These are phyloP conservation scores for Flaveria trinervia DNA, from an alignment of 129 eudicot genomes.

Conservation along the genomic window DNA sequence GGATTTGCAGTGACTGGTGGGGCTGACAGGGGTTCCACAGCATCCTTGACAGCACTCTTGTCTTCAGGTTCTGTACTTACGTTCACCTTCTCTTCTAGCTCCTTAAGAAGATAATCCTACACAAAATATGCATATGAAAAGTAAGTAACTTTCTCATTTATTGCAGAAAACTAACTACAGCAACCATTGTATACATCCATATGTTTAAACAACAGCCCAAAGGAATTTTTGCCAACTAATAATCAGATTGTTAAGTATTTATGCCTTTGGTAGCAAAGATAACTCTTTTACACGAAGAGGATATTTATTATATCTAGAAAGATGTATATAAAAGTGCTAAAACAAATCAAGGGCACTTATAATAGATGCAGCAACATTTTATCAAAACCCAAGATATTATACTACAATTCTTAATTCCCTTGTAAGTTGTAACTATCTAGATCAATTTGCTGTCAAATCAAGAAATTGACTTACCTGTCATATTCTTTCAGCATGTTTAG, in stretches of 20 bases:
- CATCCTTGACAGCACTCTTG: constrained; percentile 35
- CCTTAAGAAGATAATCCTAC: constrained; percentile 72
- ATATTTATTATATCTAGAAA: background rate
- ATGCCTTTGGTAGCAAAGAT: background rate
- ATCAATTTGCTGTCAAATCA: too few species aligned
- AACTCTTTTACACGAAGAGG: background rate
- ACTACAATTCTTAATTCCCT: background rate
- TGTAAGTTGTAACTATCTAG: background rate
- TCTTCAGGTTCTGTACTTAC: constrained; percentile 48
- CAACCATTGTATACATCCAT: background rate
- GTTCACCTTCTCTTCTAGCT: constrained; percentile 43
- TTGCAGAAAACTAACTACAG: background rate
- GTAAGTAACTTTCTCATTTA: background rate
- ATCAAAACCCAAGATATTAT: background rate
- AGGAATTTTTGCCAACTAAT: background rate
- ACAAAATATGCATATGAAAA: background rate
- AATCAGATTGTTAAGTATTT: background rate
- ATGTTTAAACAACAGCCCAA: background rate
- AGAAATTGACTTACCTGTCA: background rate
- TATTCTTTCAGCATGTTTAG: background rate
- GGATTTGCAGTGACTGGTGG: constrained; percentile 40
- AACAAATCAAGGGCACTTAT: background rate
- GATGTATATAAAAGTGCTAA: background rate
- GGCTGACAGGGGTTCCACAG: constrained; percentile 32
- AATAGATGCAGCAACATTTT: background rate